A percentile compares a stretch with the other conserved stretches of the same genome.
phyloP scores from a whole-genome alignment of 768 basidiomycete species.

The Hortiboletus campestris region DNA sequence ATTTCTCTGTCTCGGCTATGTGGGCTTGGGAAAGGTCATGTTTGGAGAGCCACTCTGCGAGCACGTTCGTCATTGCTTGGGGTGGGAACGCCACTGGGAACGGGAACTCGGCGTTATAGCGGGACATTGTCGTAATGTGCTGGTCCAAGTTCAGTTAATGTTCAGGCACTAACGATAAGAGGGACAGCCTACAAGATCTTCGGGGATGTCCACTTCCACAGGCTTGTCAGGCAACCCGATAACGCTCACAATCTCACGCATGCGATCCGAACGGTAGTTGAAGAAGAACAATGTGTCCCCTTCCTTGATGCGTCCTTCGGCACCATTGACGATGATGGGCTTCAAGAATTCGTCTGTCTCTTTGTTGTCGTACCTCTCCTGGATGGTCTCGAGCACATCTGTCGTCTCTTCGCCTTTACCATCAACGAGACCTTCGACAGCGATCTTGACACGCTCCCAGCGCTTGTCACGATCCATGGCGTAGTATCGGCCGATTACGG shows the following conservation, averaged over 20 bases:
- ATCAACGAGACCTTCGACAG: constrained; percentile 78
- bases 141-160: constrained; percentile 23
- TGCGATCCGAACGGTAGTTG: constrained; percentile 96
- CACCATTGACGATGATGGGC: constrained; percentile 85
- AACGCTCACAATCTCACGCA: constrained; percentile 86
- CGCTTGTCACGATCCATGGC: constrained; percentile 98
- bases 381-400: constrained; percentile 62
- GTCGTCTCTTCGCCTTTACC: constrained; percentile 60
- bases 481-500: constrained; percentile 88
- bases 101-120: constrained; percentile 88
- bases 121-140: constrained; percentile 92
- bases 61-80: constrained; percentile 88
- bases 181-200: constrained; percentile 60
- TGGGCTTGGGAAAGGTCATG: constrained; percentile 83
- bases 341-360: constrained; percentile 96
- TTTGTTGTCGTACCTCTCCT: constrained; percentile 77
- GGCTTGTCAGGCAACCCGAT: constrained; percentile 83
- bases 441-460: constrained; percentile 92
- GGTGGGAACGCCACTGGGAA: constrained; percentile 94
- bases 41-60: constrained; percentile 87
- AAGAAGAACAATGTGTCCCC: constrained; percentile 91
- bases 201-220: constrained; percentile 77
- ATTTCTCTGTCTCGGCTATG: constrained; percentile 98
- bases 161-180: background rate
- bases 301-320: constrained; percentile 78